Percentiles rank a stretch among this genome's conserved stretches.
Evolutionary conservation across 202 grass and related monocot species (phyloP).

Genomic region (Carex arenaria): DNA sequence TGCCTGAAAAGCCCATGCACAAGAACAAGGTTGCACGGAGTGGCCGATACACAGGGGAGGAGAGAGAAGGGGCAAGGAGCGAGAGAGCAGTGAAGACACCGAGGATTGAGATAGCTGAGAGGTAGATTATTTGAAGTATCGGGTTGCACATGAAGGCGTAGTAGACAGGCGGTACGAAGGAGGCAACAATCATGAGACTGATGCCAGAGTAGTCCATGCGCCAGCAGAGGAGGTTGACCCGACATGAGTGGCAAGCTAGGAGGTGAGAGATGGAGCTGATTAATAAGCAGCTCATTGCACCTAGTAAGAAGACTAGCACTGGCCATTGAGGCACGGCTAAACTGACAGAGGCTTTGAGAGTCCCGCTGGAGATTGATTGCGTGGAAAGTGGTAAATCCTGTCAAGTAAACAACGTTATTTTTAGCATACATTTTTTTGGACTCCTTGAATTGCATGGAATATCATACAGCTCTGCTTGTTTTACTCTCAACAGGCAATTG

Average conservation of each 20-base stretch:
- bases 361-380: conserved; percentile 24
- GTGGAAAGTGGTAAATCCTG: neutral
- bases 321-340: conserved; percentile 59
- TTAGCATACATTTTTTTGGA: neutral
- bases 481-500: neutral
- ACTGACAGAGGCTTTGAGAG: neutral
- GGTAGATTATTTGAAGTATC: conserved; percentile 37
- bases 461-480: neutral
- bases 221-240: conserved; percentile 73
- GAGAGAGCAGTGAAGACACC: conserved; percentile 45
- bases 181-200: conserved; percentile 83
- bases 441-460: neutral
- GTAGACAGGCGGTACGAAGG: conserved; percentile 83
- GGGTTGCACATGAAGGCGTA: conserved; percentile 64
- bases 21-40: conserved; percentile 62
- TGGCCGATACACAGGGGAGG: conserved; percentile 53
- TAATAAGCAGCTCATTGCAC: conserved; percentile 69
- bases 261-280: conserved; percentile 82
- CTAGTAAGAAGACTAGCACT: conserved; percentile 59
- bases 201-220: conserved; percentile 92
- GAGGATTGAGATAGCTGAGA: conserved; percentile 52
- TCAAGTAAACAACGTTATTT: neutral
- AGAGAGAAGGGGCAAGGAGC: conserved; percentile 49
- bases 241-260: conserved; percentile 75
- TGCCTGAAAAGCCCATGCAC: conserved; percentile 59